phyloP scores from a whole-genome alignment of 2,329 filamentous ascomycete species.

The Magnaporthiopsis rhizophila region DNA sequence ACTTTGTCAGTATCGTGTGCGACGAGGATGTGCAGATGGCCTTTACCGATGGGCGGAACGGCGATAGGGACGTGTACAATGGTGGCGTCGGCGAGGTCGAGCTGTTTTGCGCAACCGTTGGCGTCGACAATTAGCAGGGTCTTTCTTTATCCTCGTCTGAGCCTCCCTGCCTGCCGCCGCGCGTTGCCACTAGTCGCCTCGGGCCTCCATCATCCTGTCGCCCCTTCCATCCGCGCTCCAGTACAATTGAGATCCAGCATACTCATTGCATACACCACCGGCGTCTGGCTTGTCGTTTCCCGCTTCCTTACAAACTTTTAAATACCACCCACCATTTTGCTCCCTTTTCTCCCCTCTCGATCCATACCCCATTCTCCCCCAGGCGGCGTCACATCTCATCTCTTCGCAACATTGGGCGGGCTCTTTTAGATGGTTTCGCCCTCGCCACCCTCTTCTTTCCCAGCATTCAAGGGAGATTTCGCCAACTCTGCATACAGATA shows the following conservation, averaged over 20 bases:
- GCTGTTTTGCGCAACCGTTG: conserved; percentile 61
- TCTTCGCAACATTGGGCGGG: neutral
- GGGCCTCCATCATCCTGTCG: neutral
- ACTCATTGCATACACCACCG: neutral
- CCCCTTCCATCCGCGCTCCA: neutral
- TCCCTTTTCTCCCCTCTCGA: neutral
- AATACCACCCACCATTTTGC: neutral
- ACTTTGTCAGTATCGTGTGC: conserved; percentile 86
- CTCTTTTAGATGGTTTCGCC: neutral
- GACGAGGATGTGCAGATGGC: conserved; percentile 96
- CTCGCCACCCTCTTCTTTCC: neutral
- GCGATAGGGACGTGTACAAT: conserved; percentile 43
- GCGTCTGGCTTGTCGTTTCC: neutral
- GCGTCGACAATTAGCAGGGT: conserved; percentile 14
- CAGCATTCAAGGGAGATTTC: neutral
- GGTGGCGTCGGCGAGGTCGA: conserved; percentile 84
- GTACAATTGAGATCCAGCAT: neutral
- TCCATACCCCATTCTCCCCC: neutral
- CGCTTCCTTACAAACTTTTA: neutral
- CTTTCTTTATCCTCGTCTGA: too few species aligned
- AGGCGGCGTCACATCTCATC: neutral
- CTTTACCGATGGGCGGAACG: conserved; percentile 89
- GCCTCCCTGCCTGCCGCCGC: neutral
- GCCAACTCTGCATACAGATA: neutral
- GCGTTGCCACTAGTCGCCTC: neutral